Evolutionary conservation across 306 rosid species (phyloP), one percentile per base, ranked within the genome.

Genomic region (Castanea sativa): DNA sequence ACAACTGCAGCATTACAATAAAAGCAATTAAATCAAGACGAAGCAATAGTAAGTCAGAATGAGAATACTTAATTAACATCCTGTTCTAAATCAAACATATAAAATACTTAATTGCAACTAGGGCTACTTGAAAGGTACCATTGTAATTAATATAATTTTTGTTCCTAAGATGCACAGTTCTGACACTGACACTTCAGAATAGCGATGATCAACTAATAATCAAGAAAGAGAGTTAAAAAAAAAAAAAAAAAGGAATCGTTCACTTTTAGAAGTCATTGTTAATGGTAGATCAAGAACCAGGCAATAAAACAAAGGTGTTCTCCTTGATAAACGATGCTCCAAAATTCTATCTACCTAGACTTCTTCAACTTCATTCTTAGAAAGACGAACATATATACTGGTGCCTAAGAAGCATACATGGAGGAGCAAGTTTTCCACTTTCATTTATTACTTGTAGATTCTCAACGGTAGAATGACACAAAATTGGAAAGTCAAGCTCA

Each of bases 1-100:
- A 76, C 49, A 93, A 80, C 96, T 91, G 94, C 89, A 65, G 5
- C 75, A 82, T 38, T 45, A 79, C 55, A 21, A 79, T 57, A 59
- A 6, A 79, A 41, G 58, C 52, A 45, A 55, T 75, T 69, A 75
- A 59, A 55, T 75, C 71, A 75, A 59, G 65, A 27, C 55, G 76
- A 30, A 55, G 19, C 18, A 55, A 55, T 33, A 8, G 12, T 59
- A 78, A 69, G 16, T 67, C 9, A 72, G 75, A 27, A 73, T 76
- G 59, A 57, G 72, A n/a, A 67, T 59, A 53, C 73, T 11, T 4
- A 60, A 38, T 6, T 5, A 60, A 38, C 61, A 56, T 72, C 75
- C 25, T 35, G 55, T 61, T 77, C 68, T 43, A 55, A 32, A 76
- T 59, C 55, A 67, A 43, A 25, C 41, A 19, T 12, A 55, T 4